Evolutionary conservation across 2,329 filamentous ascomycete genomes (phyloP).

Genomic region (Aaosphaeria arxii): DNA sequence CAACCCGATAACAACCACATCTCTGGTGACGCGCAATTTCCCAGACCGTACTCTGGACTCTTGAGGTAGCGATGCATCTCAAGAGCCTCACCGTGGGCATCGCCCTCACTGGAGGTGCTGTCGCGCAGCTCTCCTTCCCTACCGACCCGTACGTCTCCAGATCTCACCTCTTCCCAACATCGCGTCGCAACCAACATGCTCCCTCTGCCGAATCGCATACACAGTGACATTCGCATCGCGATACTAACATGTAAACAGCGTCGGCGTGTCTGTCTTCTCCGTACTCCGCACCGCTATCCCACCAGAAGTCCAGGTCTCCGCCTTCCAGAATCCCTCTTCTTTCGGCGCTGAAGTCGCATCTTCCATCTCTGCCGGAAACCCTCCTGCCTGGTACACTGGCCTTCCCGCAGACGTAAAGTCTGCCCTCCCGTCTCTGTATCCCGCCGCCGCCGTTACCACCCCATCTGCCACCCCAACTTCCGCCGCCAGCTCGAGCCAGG

Average conservation of each 20-base stretch:
- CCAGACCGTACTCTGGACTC: no score
- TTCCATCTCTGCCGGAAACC: slow-evolving; percentile 42
- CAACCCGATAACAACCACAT: not conserved
- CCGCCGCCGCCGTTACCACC: slow-evolving; percentile 12
- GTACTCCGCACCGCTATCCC: slow-evolving; percentile 47
- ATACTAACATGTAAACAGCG: slow-evolving; percentile 5
- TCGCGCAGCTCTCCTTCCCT: slow-evolving; percentile 8
- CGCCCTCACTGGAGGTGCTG: slow-evolving; percentile 24
- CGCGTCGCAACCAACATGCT: not conserved
- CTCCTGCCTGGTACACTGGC: slow-evolving; percentile 45
- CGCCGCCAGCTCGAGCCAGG: slow-evolving; percentile 5
- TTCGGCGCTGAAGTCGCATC: slow-evolving; percentile 42
- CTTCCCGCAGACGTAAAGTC: slow-evolving; percentile 46
- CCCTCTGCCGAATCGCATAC: not conserved
- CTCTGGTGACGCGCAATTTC: no score
- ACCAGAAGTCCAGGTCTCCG: slow-evolving; percentile 36
- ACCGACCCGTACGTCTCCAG: slow-evolving; percentile 3
- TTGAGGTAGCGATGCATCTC: slow-evolving; percentile 20
- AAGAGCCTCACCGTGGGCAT: slow-evolving; percentile 24
- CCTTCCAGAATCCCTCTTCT: slow-evolving; percentile 40
- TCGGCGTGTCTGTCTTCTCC: slow-evolving; percentile 38
- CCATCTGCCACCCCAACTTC: slow-evolving; percentile 3
- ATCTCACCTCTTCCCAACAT: not conserved
- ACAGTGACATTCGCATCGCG: not conserved
- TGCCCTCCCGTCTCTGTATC: slow-evolving; percentile 38